A percentile compares a stretch with the other conserved stretches of the same genome.
Evolutionary conservation across 169 alveolate genomes (phyloP).

Genomic region (Plasmodium gaboni): DNA sequence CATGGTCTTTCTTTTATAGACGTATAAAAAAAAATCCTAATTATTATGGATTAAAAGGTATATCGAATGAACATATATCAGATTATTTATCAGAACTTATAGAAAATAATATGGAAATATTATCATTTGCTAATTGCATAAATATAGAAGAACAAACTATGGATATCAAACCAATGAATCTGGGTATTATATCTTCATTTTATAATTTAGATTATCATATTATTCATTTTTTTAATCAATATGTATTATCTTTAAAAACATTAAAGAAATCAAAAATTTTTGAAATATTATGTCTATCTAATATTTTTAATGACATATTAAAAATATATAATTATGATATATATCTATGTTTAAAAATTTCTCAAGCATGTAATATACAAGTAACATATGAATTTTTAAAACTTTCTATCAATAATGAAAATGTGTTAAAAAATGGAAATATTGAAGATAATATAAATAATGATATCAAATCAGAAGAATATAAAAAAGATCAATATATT

Average conservation of each 20-base stretch:
- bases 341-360: constrained; percentile 38
- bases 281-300: constrained; percentile 30
- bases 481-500: constrained; percentile 22
- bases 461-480: constrained; percentile 15
- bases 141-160: constrained; percentile 90
- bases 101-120: constrained; percentile 94
- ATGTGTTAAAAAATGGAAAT: constrained; percentile 79
- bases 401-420: constrained; percentile 25
- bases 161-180: constrained; percentile 90
- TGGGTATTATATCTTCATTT: constrained; percentile 79
- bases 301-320: constrained; percentile 82
- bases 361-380: constrained; percentile 31
- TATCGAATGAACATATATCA: constrained; percentile 93
- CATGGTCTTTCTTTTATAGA: constrained; percentile 99
- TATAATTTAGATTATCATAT: constrained; percentile 60
- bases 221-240: constrained; percentile 65
- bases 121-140: constrained; percentile 95
- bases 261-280: constrained; percentile 39
- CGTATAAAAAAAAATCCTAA: constrained; percentile 99
- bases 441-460: constrained; percentile 20
- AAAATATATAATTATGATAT: constrained; percentile 40
- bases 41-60: constrained; percentile 97
- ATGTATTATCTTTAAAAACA: constrained; percentile 16
- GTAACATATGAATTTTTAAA: constrained; percentile 45
- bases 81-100: constrained; percentile 97